Base-by-base conservation (phyloP, 306 rosid species). In the Datisca glomerata region DNA sequence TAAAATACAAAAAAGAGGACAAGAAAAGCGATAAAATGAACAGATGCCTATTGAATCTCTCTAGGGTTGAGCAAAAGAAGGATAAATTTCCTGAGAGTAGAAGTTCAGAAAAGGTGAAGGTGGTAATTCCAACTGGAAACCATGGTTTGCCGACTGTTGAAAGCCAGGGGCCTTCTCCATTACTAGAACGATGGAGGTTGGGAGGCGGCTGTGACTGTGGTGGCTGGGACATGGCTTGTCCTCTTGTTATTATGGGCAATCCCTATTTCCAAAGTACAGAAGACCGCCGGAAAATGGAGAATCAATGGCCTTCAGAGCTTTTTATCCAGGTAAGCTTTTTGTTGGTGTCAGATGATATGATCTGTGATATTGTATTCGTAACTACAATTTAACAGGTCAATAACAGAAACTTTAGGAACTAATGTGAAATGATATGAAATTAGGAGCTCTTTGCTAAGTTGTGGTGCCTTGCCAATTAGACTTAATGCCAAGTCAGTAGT, bases 171-270 rank as follows among this genome's bases (percentile, higher is more conserved):
- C 98, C 96, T 31, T 84, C 96, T 0, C 24, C 85, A 2, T 75
- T 91, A 64, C 79, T 91, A 24, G 86, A 73, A 66, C 77, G 96
- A 27, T 67, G 91, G 82, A 78, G 92, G 50, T 60, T 57, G 18
- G 96, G 96, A 24, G 98, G 96, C 29, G 86, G 94, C 10, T 91
- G 98, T 47, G 96, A 91, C 52, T 91, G 96, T 38, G 98, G 98
- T 18, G 94, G 96, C 34, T 91, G 96, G 98, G 98, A 91, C 66
- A 84, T 91, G 94, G 80, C 92, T 12, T 91, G 96, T 53, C 98
- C 96, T 64, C 75, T 91, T 31, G 37, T 69, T 24, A 65, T 84
- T 61, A 71, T 91, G 47, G 82, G 81, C 55, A 84, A 78, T 65
- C 91, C 76, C 2, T 29, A 53, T 70, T 56, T 63, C 45, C 79